A percentile compares a stretch with the other conserved stretches of the same genome.
Conservation (phyloP, 1,139 yeast genomes). For the Sugiyamaella sp. region DNA sequence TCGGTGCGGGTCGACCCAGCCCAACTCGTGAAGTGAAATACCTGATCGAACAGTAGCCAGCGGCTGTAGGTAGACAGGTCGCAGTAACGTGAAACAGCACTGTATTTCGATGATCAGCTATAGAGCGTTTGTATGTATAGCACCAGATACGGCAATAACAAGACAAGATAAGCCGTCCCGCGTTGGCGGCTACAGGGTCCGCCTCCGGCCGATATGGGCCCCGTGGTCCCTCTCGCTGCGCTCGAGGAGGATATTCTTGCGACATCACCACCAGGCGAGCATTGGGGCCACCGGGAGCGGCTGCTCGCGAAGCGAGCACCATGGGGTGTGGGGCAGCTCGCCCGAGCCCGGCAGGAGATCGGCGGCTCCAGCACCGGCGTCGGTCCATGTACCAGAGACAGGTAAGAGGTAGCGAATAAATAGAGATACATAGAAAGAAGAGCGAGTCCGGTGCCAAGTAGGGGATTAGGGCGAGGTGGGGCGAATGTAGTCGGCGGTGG, state of each 20-base stretch:
- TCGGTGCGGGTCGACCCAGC: no score
- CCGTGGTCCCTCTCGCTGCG: no score
- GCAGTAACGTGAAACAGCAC: constrained; percentile 4
- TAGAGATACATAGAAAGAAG: background rate
- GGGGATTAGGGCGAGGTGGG: constrained; percentile 3
- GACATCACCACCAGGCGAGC: no score
- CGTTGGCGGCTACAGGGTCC: background rate
- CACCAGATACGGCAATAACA: constrained; percentile 13
- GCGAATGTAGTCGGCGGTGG: constrained; percentile 12
- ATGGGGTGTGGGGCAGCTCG: background rate
- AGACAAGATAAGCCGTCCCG: constrained; percentile 5
- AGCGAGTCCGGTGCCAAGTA: background rate
- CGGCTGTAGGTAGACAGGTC: background rate
- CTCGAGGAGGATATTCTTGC: no score
- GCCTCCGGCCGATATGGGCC: no score
- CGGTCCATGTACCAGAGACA: background rate
- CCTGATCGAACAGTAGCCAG: background rate
- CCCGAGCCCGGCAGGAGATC: no score
- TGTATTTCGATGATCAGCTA: constrained; percentile 1
- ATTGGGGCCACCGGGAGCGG: no score
- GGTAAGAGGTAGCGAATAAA: background rate
- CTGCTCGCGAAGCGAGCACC: background rate
- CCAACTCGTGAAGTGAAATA: background rate
- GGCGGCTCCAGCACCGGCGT: background rate
- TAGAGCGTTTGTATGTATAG: constrained; percentile 5